These are phyloP conservation scores for Xylariaceae sp. DNA, from an alignment of 2,329 filamentous ascomycete genomes.

Conservation along the genomic window DNA sequence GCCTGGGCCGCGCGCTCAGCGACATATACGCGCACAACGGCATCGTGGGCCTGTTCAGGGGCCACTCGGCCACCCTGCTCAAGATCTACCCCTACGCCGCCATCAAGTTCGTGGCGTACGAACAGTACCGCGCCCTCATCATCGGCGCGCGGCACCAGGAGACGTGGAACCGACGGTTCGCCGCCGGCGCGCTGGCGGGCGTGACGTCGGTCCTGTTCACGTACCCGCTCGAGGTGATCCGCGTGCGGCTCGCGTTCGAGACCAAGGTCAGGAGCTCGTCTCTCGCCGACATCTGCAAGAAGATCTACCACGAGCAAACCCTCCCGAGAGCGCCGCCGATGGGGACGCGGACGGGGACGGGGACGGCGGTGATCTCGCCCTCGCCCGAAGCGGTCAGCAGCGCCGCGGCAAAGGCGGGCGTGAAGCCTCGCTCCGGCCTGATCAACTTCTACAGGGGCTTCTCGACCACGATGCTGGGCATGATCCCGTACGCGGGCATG, in stretches of 20 bases:
- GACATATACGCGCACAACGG: slow-evolving; percentile 79
- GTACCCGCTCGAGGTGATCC: slow-evolving; percentile 88
- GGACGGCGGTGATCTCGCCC: no score
- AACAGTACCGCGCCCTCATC: slow-evolving; percentile 78
- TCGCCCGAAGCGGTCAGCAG: no score
- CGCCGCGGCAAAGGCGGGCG: slow-evolving; percentile 42
- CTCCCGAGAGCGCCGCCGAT: slow-evolving; percentile 34
- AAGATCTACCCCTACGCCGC: slow-evolving; percentile 96
- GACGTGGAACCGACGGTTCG: slow-evolving; percentile 69
- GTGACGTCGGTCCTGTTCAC: slow-evolving; percentile 93
- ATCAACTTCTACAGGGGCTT: slow-evolving; percentile 96
- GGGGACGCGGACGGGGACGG: slow-evolving; percentile 23
- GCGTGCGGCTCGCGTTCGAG: slow-evolving; percentile 91
- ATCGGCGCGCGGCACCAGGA: slow-evolving; percentile 69
- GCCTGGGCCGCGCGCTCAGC: slow-evolving; percentile 73
- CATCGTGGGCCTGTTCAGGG: slow-evolving; percentile 73
- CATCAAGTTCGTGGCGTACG: slow-evolving; percentile 97
- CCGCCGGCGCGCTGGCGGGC: slow-evolving; percentile 71
- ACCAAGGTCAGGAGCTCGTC: slow-evolving; percentile 72
- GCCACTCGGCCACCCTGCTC: slow-evolving; percentile 88
- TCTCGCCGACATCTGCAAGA: slow-evolving; percentile 68
- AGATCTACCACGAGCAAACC: slow-evolving; percentile 78
- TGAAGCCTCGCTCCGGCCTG: slow-evolving; percentile 61
- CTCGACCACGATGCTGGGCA: slow-evolving; percentile 80
- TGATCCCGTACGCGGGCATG: slow-evolving; percentile 94